Percentiles rank a stretch among this genome's conserved stretches.
These are phyloP conservation scores for Sclerotinia spermophila DNA, from an alignment of 2,329 filamentous ascomycete genomes.

Conservation along the genomic window DNA sequence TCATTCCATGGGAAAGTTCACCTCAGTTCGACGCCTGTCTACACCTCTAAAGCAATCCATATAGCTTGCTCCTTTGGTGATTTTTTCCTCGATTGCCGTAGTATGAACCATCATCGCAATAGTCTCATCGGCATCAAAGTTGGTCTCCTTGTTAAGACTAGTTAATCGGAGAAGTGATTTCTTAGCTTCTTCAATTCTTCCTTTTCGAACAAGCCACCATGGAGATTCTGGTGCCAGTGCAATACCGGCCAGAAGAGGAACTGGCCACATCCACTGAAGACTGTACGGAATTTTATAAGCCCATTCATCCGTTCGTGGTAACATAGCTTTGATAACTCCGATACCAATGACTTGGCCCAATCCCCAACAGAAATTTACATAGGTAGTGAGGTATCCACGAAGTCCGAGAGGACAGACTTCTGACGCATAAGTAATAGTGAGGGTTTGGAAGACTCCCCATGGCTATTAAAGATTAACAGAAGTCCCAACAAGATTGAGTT, in stretches of 20 bases:
- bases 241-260: slow-evolving; percentile 47
- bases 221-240: slow-evolving; percentile 47
- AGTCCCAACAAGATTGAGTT: not conserved
- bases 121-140: slow-evolving; percentile 46
- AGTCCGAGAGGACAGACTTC: slow-evolving; percentile 56
- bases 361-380: slow-evolving; percentile 55
- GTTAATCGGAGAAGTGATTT: slow-evolving; percentile 36
- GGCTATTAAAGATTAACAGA: slow-evolving; percentile 33
- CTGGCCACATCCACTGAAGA: slow-evolving; percentile 41
- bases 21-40: slow-evolving; percentile 50
- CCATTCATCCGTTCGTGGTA: slow-evolving; percentile 46
- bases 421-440: slow-evolving; percentile 37
- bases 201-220: slow-evolving; percentile 48
- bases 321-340: slow-evolving; percentile 48
- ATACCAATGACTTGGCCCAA: slow-evolving; percentile 49
- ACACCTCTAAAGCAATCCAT: slow-evolving; percentile 48
- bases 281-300: slow-evolving; percentile 50
- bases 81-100: slow-evolving; percentile 52
- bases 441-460: slow-evolving; percentile 45
- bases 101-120: slow-evolving; percentile 57
- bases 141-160: slow-evolving; percentile 40
- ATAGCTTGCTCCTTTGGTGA: slow-evolving; percentile 45
- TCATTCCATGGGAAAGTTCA: not conserved
- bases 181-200: slow-evolving; percentile 44
- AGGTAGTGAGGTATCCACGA: slow-evolving; percentile 53